Base-by-base conservation (phyloP, 352 stramenopile species). In the Aphanomyces cochlioides region DNA sequence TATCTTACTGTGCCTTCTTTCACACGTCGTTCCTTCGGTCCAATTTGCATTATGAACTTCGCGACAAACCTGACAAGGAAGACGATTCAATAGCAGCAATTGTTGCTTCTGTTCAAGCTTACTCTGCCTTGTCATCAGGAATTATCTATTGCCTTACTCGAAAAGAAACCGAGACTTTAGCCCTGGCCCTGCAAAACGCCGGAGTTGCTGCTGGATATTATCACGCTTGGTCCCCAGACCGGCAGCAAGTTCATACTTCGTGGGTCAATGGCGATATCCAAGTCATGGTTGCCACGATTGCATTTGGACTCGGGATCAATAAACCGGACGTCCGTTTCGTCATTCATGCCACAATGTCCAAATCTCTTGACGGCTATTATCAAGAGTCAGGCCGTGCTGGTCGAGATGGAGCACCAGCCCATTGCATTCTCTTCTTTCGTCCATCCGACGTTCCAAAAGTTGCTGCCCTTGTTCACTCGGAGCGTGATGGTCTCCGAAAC, bases 311-410 rank as follows among this genome's bases (percentile, higher is more conserved):
- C 40, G 93, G 93, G 7, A 98, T 98, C 72, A 96, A 98, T 79
- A 97, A 98, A 60, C 89, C 92, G 7, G 85, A 97, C 57, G 90
- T 97, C 50, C 88, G 89, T 37, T 97, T 96, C 59, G 90, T 97
- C 0, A 84, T 97, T 28, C 90, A 98, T 73, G 95, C 92, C 58
- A 90, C 83, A 5, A 72, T 93, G 4, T 89, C 83, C 3, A 92
- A 92, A 77, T 97, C 87, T 7, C 77, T 99, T 45, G 97, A 99
- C 80, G 95, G 90, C 0, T 99, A 99, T 73, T 99, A 98, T 73
- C 96, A 99, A 79, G 96, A 99, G 79, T 96, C 88, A 13, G 97
- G 97, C 6, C 81, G 97, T 56, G 97, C 93, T 47, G 97, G 97
- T 47, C 84, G 97, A 39, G 97, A 99, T 78, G 96, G 97, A 7